Evolutionary conservation across 2,329 filamentous ascomycete species (phyloP).

Genomic region (Gremmenia infestans): DNA sequence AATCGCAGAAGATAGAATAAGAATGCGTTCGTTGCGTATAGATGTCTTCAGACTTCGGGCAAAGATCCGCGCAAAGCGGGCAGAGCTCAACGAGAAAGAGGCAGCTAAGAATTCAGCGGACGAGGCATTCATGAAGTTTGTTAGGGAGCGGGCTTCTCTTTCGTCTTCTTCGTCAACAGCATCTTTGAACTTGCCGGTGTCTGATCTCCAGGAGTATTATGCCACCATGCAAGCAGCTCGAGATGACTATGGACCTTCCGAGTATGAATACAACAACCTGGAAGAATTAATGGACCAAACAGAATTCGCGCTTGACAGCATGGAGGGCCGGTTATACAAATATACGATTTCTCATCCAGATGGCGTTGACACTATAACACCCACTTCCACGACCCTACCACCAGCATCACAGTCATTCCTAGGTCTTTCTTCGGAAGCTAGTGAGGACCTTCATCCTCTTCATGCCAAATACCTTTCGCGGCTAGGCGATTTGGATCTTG

Average conservation of each 20-base stretch:
- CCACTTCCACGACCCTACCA: background rate
- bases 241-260: conserved; percentile 18
- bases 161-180: background rate
- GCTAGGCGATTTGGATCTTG: conserved; percentile 18
- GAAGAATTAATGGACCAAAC: conserved; percentile 11
- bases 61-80: conserved; percentile 2
- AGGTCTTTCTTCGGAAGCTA: conserved; percentile 1
- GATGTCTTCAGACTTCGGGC: conserved; percentile 3
- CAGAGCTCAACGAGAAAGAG: conserved; percentile 7
- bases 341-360: background rate
- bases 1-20: conserved; percentile 1
- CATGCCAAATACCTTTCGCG: conserved; percentile 10
- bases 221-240: conserved; percentile 8
- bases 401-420: background rate
- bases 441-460: conserved; percentile 6
- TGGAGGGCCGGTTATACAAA: conserved; percentile 11
- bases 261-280: conserved; percentile 11
- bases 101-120: conserved; percentile 7
- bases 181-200: background rate
- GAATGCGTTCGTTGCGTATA: background rate
- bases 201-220: background rate
- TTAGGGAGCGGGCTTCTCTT: background rate
- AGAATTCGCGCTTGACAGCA: conserved; percentile 11
- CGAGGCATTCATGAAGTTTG: conserved; percentile 12
- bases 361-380: background rate